Evolutionary conservation across 2,329 filamentous ascomycete species (phyloP), one percentile per base, ranked within the genome.

Genomic region (Alternaria novae-zelandiae): DNA sequence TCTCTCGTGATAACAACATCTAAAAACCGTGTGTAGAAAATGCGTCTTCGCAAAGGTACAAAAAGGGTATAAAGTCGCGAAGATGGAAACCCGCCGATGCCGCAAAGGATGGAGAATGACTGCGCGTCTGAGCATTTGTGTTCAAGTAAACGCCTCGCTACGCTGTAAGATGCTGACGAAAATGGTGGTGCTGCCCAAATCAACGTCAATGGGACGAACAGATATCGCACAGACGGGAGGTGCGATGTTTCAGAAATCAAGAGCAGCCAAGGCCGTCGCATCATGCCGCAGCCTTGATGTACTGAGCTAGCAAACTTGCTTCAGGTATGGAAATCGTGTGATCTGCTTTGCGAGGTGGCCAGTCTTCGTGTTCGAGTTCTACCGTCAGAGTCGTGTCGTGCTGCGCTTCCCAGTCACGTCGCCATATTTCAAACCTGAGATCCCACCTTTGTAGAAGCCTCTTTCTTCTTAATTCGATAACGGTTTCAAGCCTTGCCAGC

Each of bases 361-460:
- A 80, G 26, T 71, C 65, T 26, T 74, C 75, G 28, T 74, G 73
- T 21, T 76, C 74, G 6, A 79, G 62, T 28, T 51, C 58, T 20
- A 68, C 65, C 6, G 59, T 61, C 3, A 78, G 64, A 10, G 64
- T 57, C 17, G 61, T 67, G 36, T 63, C 61, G 47, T 78, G 67
- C 53, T 79, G 70, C 10, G 62, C 67, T 50, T 79, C 76, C 75
- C 76, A 79, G 53, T 77, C 75, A 61, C 72, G 76, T 11, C 74
- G 71, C 71, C 79, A 78, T 7, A 82, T 78, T 41, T 81, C 80
- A 49, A 77, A 78, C 54, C 76, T 77, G 32, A 82, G 70, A 44
- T 80, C 76, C 81, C 81, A 83, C 61, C 80, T 66, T 51, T 75
- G 74, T 15, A 67, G 63, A 10, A 82, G 43, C 45, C 76, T 69